Conservation (phyloP, 2,329 filamentous ascomycete species). For the Chaetoscypha palmicola region DNA sequence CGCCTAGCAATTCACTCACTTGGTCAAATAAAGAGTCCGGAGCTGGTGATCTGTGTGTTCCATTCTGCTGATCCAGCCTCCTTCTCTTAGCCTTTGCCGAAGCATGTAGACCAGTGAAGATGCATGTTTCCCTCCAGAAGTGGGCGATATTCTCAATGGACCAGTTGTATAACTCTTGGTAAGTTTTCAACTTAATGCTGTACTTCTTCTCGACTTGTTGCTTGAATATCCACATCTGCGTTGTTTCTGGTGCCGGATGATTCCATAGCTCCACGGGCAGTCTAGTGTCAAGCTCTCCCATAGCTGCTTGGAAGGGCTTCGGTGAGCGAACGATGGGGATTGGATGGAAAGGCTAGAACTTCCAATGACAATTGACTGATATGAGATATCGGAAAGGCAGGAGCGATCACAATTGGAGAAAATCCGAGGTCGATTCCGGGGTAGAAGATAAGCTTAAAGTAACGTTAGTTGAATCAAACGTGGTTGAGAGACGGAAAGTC, state of each 20-base stretch:
- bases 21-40: constrained; percentile 5
- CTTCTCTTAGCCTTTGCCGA: neutral
- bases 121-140: constrained; percentile 78
- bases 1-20: no score
- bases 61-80: neutral
- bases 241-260: constrained; percentile 58
- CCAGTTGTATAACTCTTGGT: constrained; percentile 73
- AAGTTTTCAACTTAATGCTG: constrained; percentile 53
- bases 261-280: constrained; percentile 55
- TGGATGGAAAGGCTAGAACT: no score
- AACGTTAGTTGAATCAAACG: no score
- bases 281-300: neutral
- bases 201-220: constrained; percentile 62
- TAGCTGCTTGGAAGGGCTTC: no score
- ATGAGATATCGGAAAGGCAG: neutral
- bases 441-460: no score
- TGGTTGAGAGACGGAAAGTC: no score
- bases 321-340: no score
- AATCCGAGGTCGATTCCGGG: no score
- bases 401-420: no score
- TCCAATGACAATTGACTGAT: neutral
- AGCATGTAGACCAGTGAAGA: constrained; percentile 9
- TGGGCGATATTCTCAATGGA: constrained; percentile 67
- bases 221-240: constrained; percentile 66
- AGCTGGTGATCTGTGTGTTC: neutral